Percentiles rank a stretch among this genome's conserved stretches.
Conservation (phyloP, 1,139 yeast genomes). For the Geotrichum candidum region DNA sequence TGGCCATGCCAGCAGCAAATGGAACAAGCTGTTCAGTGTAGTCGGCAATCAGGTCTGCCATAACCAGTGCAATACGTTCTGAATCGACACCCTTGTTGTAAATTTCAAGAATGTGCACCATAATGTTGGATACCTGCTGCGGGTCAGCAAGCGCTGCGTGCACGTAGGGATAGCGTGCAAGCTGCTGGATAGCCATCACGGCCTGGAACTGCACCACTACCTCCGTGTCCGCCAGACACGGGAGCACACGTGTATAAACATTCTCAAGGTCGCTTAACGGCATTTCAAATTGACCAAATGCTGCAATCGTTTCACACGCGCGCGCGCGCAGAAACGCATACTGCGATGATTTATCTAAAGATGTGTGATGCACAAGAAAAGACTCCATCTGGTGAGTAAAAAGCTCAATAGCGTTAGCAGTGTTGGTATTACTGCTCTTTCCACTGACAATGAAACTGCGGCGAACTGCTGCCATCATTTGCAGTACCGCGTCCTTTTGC, state of each 20-base stretch:
- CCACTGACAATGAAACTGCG: slow-evolving; percentile 43
- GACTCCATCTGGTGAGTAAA: slow-evolving; percentile 60
- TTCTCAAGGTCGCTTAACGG: slow-evolving; percentile 40
- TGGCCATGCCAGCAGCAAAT: slow-evolving; percentile 81
- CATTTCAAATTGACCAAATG: slow-evolving; percentile 41
- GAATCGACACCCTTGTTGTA: slow-evolving; percentile 72
- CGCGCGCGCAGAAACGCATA: slow-evolving; percentile 77
- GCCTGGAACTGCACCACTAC: slow-evolving; percentile 80
- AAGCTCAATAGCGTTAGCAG: slow-evolving; percentile 46
- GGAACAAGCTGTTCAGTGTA: slow-evolving; percentile 88
- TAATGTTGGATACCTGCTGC: slow-evolving; percentile 65
- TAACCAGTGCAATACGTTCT: slow-evolving; percentile 80
- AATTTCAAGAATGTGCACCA: slow-evolving; percentile 69
- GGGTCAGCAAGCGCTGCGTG: slow-evolving; percentile 51
- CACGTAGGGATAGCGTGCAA: slow-evolving; percentile 58
- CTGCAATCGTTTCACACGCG: slow-evolving; percentile 68
- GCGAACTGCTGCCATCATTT: slow-evolving; percentile 69
- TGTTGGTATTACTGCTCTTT: not conserved
- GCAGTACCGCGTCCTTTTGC: slow-evolving; percentile 71
- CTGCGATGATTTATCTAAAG: slow-evolving; percentile 65
- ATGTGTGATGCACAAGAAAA: slow-evolving; percentile 55
- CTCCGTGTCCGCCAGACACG: slow-evolving; percentile 49
- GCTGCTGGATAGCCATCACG: slow-evolving; percentile 78
- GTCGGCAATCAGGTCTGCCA: slow-evolving; percentile 92
- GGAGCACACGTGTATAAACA: slow-evolving; percentile 61